These are phyloP conservation scores for Ochetophila trinervis DNA, from an alignment of 306 rosid genomes.

Conservation along the genomic window DNA sequence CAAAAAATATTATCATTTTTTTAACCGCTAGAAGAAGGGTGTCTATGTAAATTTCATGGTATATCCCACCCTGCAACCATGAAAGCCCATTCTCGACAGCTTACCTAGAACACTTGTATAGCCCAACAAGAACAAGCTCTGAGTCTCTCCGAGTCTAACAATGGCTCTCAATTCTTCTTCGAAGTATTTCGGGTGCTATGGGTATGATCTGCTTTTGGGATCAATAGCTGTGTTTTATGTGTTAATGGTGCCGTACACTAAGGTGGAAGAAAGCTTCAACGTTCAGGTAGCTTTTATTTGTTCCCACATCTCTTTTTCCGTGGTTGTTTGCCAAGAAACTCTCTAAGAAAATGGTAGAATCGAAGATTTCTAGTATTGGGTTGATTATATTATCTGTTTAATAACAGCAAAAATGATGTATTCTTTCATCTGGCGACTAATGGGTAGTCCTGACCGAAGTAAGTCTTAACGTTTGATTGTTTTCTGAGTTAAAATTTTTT, in stretches of 20 bases:
- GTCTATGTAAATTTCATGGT: no score
- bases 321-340: neutral
- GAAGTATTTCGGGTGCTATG: constrained; percentile 40
- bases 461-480: neutral
- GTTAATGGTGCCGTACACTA: constrained; percentile 70
- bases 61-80: neutral
- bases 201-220: constrained; percentile 68
- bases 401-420: neutral
- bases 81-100: no score
- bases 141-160: constrained; percentile 15
- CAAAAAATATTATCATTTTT: no score
- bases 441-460: neutral
- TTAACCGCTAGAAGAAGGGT: no score
- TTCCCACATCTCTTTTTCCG: neutral
- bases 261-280: constrained; percentile 95
- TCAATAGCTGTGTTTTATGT: constrained; percentile 62
- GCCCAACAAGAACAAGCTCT: neutral
- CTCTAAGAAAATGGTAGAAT: constrained; percentile 5
- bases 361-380: neutral
- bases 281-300: constrained; percentile 53
- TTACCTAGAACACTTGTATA: neutral
- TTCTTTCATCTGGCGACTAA: neutral
- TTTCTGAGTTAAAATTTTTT: neutral
- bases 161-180: constrained; percentile 58
- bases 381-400: neutral